These are phyloP conservation scores for Prillingera fragicola DNA, from an alignment of 1,284 basidiomycete species.

Conservation along the genomic window DNA sequence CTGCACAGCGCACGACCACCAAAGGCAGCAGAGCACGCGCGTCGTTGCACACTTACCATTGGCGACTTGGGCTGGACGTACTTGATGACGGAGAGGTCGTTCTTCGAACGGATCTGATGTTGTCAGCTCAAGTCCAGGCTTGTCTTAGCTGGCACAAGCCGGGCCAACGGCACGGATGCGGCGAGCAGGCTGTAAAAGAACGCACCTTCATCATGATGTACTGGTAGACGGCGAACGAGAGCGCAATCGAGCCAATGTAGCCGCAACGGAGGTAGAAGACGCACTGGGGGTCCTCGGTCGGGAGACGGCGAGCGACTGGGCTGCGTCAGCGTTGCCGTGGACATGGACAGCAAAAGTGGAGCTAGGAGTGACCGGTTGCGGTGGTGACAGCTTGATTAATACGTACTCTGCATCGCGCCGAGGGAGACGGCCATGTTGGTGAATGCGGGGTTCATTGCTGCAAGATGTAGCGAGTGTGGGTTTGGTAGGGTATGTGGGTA, in stretches of 20 bases:
- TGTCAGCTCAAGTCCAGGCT: conserved; percentile 1
- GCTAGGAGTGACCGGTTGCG: background rate
- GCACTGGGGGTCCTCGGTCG: conserved; percentile 17
- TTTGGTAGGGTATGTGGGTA: too few species aligned
- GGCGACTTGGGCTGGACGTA: conserved; percentile 22
- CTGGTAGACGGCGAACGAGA: conserved; percentile 19
- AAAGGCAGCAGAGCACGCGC: too few species aligned
- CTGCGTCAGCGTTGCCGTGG: background rate
- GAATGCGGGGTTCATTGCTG: conserved; percentile 47
- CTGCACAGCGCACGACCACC: too few species aligned
- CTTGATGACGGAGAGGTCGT: conserved; percentile 22
- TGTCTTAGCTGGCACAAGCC: too few species aligned
- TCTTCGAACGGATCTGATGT: conserved; percentile 18
- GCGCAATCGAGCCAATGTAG: conserved; percentile 13
- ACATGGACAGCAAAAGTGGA: background rate
- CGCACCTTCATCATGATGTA: conserved; percentile 16
- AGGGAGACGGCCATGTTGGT: conserved; percentile 77
- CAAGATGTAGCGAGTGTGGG: too few species aligned
- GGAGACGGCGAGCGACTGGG: conserved; percentile 18
- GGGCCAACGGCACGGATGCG: background rate
- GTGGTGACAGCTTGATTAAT: background rate
- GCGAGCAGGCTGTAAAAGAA: background rate
- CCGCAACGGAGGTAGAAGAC: conserved; percentile 17
- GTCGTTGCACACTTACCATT: conserved; percentile 20
- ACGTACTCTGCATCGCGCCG: conserved; percentile 77